phyloP scores from a whole-genome alignment of 2,329 filamentous ascomycete genomes.

The Aschersonia sp. region DNA sequence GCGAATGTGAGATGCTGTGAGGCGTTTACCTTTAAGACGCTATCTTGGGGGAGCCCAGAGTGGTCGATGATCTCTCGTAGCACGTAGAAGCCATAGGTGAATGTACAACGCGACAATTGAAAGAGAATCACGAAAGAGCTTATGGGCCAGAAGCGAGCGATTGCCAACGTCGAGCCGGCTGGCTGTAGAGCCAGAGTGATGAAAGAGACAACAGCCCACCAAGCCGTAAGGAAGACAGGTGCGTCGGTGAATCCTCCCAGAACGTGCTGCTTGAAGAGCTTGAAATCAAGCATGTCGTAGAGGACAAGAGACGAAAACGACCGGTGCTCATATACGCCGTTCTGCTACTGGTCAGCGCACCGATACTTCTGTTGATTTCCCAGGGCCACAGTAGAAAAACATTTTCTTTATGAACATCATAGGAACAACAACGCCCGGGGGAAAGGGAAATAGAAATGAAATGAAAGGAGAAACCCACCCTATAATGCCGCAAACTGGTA shows the following conservation, averaged over 20 bases:
- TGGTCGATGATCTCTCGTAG: not conserved
- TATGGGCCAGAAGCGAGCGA: not conserved
- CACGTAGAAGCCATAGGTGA: not conserved
- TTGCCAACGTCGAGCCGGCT: not conserved
- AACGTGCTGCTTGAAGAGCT: not conserved
- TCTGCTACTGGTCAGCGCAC: not conserved
- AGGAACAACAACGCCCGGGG: not conserved
- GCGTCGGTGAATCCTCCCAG: not conserved
- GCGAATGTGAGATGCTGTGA: not conserved
- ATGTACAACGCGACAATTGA: not conserved
- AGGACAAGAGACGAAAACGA: not conserved
- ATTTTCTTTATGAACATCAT: not conserved
- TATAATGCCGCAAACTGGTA: not conserved
- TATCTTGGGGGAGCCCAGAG: not conserved
- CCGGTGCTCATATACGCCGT: not conserved
- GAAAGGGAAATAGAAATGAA: too few species aligned
- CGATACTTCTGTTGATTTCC: too few species aligned
- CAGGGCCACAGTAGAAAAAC: not conserved
- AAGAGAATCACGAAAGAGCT: not conserved
- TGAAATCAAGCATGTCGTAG: not conserved
- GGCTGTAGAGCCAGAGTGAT: not conserved
- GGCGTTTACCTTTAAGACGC: not conserved
- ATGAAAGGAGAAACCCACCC: not conserved
- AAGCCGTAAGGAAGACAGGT: not conserved
- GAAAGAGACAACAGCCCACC: not conserved